Conservation (phyloP, 805 yeast species). For the Cyberlindnera euphorbiiphila region DNA sequence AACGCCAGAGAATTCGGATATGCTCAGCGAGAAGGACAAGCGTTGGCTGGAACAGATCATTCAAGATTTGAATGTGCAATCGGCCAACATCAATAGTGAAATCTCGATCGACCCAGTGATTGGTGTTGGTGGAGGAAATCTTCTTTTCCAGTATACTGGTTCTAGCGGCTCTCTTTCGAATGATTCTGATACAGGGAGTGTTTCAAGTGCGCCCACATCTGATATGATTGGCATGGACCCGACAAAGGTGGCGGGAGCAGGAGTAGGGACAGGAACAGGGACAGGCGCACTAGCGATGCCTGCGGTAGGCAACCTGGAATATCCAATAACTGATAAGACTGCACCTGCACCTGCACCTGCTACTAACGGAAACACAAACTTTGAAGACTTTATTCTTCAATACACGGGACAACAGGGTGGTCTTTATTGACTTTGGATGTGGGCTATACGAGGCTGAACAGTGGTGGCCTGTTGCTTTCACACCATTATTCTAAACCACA, state of each 20-base stretch:
- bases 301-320: too few relatives aligned
- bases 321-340: too few relatives aligned
- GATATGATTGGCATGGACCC: neutral
- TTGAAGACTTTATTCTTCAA: slow-evolving; percentile 12
- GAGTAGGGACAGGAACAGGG: too few relatives aligned
- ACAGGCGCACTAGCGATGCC: too few relatives aligned
- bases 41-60: slow-evolving; percentile 25
- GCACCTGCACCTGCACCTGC: too few relatives aligned
- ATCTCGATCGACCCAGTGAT: neutral
- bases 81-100: slow-evolving; percentile 1
- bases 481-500: too few relatives aligned
- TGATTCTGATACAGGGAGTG: slow-evolving; percentile 6
- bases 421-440: neutral
- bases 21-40: slow-evolving; percentile 18
- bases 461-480: too few relatives aligned
- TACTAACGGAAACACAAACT: slow-evolving; percentile 2
- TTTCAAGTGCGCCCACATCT: slow-evolving; percentile 1
- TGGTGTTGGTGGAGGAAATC: neutral
- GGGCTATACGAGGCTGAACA: neutral
- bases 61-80: slow-evolving; percentile 9
- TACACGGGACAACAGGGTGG: slow-evolving; percentile 4
- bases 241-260: too few relatives aligned
- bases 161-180: neutral
- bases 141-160: too few relatives aligned
- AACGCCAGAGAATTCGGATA: slow-evolving; percentile 8